These are phyloP conservation scores for Whalleya microplaca DNA, from an alignment of 2,329 filamentous ascomycete genomes.

Conservation along the genomic window DNA sequence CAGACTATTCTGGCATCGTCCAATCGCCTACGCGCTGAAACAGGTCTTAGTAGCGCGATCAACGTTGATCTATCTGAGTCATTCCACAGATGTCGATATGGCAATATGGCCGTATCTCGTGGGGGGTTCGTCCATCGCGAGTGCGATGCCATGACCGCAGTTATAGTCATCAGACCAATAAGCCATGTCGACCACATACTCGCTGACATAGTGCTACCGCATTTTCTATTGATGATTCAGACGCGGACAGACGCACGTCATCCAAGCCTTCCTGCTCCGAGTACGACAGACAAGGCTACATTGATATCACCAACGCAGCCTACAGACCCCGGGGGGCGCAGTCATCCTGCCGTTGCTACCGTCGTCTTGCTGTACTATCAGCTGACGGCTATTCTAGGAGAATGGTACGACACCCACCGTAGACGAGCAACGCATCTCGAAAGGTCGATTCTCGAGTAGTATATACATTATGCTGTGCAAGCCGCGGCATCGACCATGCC, in stretches of 20 bases:
- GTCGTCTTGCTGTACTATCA: slow-evolving; percentile 14
- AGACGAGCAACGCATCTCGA: slow-evolving; percentile 11
- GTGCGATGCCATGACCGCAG: slow-evolving; percentile 8
- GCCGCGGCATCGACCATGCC: slow-evolving; percentile 25
- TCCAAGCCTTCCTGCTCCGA: slow-evolving; percentile 10
- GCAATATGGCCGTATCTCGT: slow-evolving; percentile 6
- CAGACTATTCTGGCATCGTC: slow-evolving; percentile 18
- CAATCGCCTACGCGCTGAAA: slow-evolving; percentile 34
- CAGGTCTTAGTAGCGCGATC: slow-evolving; percentile 31
- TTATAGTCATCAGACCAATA: slow-evolving; percentile 4
- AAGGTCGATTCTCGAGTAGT: slow-evolving; percentile 11
- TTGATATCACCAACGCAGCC: slow-evolving; percentile 18
- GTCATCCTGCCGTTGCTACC: slow-evolving; percentile 20
- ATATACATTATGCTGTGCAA: slow-evolving; percentile 17
- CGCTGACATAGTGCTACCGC: slow-evolving; percentile 13
- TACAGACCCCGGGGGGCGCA: slow-evolving; percentile 8
- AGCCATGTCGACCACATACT: slow-evolving; percentile 6
- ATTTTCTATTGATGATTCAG: slow-evolving; percentile 21
- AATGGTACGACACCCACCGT: slow-evolving; percentile 3
- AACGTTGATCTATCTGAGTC: slow-evolving; percentile 27
- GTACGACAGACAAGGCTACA: slow-evolving; percentile 13
- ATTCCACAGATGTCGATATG: slow-evolving; percentile 10
- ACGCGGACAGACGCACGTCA: slow-evolving; percentile 19
- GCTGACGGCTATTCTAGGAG: slow-evolving; percentile 20
- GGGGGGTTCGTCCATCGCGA: slow-evolving; percentile 9